phyloP scores from a whole-genome alignment of 768 basidiomycete species.

The Podaxis sp. region DNA sequence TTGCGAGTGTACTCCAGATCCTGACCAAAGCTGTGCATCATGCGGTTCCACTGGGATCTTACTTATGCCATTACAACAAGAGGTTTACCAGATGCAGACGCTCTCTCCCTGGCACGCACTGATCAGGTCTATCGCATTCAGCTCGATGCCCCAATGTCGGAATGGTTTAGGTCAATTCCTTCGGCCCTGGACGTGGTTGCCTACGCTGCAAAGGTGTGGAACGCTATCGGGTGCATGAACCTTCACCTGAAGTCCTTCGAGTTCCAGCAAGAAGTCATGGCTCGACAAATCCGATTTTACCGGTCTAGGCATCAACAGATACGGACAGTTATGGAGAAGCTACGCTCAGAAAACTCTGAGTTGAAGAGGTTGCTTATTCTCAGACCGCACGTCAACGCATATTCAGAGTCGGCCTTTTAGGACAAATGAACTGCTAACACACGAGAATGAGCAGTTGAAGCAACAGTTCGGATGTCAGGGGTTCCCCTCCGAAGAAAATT shows the following conservation, averaged over 20 bases:
- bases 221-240: not conserved
- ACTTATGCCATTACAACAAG: constrained; percentile 68
- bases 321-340: constrained; percentile 48
- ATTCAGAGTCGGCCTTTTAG: constrained; percentile 32
- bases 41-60: constrained; percentile 67
- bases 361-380: constrained; percentile 51
- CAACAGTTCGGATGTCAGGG: constrained; percentile 28
- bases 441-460: constrained; percentile 52
- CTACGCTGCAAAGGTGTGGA: constrained; percentile 61
- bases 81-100: constrained; percentile 45
- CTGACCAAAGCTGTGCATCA: constrained; percentile 72
- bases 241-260: constrained; percentile 25
- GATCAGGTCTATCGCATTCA: constrained; percentile 26
- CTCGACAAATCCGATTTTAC: constrained; percentile 64
- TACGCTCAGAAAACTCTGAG: constrained; percentile 51
- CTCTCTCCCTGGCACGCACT: not conserved
- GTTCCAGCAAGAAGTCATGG: constrained; percentile 82
- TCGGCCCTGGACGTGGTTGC: constrained; percentile 62
- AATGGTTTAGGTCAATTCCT: constrained; percentile 75
- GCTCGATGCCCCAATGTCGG: constrained; percentile 81
- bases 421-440: constrained; percentile 45
- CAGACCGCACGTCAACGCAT: constrained; percentile 11
- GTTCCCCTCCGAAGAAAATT: constrained; percentile 22
- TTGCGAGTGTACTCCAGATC: constrained; percentile 39
- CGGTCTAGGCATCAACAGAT: constrained; percentile 59